Conservation (phyloP, 1,139 yeast genomes). For the Sugiyamaella grinbergsii region DNA sequence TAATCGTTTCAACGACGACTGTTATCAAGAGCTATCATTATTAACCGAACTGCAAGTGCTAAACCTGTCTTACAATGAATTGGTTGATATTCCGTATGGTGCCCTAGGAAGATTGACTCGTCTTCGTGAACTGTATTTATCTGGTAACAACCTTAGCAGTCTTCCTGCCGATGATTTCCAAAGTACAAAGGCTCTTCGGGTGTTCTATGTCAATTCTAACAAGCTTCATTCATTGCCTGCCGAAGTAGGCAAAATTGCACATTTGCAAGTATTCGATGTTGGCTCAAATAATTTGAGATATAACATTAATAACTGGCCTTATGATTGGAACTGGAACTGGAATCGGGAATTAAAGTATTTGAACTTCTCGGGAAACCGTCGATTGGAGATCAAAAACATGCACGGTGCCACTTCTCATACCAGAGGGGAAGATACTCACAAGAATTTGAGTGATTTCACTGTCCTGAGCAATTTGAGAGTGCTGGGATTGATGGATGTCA, state of each 20-base stretch:
- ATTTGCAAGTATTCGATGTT: slow-evolving; percentile 76
- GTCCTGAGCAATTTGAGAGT: slow-evolving; percentile 70
- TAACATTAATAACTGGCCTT: slow-evolving; percentile 91
- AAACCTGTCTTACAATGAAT: slow-evolving; percentile 80
- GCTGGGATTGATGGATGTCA: slow-evolving; percentile 91
- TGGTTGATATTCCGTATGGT: slow-evolving; percentile 78
- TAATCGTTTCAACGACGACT: slow-evolving; percentile 77
- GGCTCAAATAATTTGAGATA: slow-evolving; percentile 90
- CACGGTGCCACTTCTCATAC: slow-evolving; percentile 43
- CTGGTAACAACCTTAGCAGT: slow-evolving; percentile 80
- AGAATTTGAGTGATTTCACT: slow-evolving; percentile 72
- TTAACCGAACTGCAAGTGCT: slow-evolving; percentile 62
- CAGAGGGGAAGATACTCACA: slow-evolving; percentile 39
- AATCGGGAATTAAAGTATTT: slow-evolving; percentile 74
- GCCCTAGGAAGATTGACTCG: slow-evolving; percentile 59
- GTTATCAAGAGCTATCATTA: slow-evolving; percentile 67
- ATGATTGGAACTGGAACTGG: slow-evolving; percentile 98
- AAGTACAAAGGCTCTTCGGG: slow-evolving; percentile 56
- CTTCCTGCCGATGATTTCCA: slow-evolving; percentile 87
- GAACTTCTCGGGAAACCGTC: slow-evolving; percentile 88
- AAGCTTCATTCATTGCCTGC: slow-evolving; percentile 87
- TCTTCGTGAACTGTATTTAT: slow-evolving; percentile 69
- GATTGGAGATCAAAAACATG: slow-evolving; percentile 79
- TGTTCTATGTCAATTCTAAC: slow-evolving; percentile 77
- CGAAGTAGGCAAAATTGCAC: slow-evolving; percentile 70